Base-by-base conservation (phyloP, 78 protist species). In the Mantamonas sphyraenae region DNA sequence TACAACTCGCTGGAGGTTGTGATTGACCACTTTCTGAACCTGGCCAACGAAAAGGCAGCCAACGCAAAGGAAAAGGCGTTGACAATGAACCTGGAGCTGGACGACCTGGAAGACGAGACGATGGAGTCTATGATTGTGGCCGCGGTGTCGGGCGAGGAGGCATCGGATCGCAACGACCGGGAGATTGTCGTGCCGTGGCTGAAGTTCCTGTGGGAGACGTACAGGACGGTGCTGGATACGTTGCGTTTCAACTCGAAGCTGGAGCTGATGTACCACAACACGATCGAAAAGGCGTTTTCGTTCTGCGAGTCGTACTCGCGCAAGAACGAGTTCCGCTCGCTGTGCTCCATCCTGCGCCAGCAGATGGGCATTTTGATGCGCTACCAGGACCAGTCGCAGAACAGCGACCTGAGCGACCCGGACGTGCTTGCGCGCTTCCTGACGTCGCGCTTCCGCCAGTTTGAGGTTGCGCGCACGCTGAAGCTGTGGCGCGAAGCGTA, bases 401-500 rank as follows among this genome's bases (percentile, higher is more conserved):
- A 59, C 53, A 4, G 28, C 16, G 58, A 7, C 14, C 51, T 14
- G 50, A 47, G 19, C 64, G 1, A 68, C n/a, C 47, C 37, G 4
- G 68, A 47, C 56, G 0, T 31, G 33, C 66, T 74, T 26, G 37
- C 19, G n/a, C n/a, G n/a, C n/a, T n/a, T n/a, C n/a, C n/a, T n/a
- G n/a, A n/a, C n/a, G n/a, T n/a, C n/a, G n/a, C 64, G 80, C 47
- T 66, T 50, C 31, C 67, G 26, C 19, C 80, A 74, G 80, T 67
- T 74, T 56, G 17, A 65, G 24, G 45, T 68, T 17, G 80, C 80
- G 22, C 10, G 51, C 59, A n/a, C 26, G 35, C 50, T 74, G 35
- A 73, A 74, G 67, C 80, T 74, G 34, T 74, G 80, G 80, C 80
- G 65, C n/a, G 71, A 65, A 60, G 61, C 61, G 19, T 65, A 47